Base-by-base conservation (phyloP, 495 filamentous ascomycete species). In the Penicillium soppii region DNA sequence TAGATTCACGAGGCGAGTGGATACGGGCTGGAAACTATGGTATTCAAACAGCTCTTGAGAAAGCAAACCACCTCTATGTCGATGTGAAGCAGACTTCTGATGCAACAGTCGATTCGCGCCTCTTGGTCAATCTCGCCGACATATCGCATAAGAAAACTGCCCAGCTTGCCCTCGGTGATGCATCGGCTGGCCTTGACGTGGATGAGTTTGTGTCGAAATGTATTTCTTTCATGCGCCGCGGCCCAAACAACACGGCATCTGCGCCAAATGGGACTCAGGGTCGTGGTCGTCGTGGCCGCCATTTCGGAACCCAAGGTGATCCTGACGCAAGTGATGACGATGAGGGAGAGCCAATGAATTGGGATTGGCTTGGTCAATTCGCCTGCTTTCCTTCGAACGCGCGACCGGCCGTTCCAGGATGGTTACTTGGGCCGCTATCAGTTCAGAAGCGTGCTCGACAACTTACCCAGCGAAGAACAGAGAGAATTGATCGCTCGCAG, bases 151-250 rank as follows among this genome's bases (percentile, higher is more conserved):
- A 89, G 48, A 90, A 87, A 56, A 82, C 85, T 0, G 70, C 83
- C 22, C 82, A 87, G 26, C 72, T 91, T 8, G 84, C 85, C 3
- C 70, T 87, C 2, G 92, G 91, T 7, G 84, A 85, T 48, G 61
- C 76, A 4, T 77, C 78, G 6, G 81, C 83, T 27, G 88, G 91
- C 3, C 73, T 98, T 20, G 95, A 98, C 58, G 79, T 95, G 0
- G 92, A 97, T 55, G 90, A 96, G 53, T 97, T 97, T 60, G 86
- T 97, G 7, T 88, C 88, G 0, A 96, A 95, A 65, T 92, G 88
- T 63, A 89, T 95, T 39, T 80, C 78, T 1, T 97, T 86, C 63
- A 98, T 98, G 95, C 80, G 82, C 12, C 69, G 76, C 9, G 85
- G 83, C 26, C 70, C 61, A 2, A 62, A 48, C 37, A 58, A 61